phyloP scores from a whole-genome alignment of 441 rosid genomes.

The Adansonia rubrostipa region DNA sequence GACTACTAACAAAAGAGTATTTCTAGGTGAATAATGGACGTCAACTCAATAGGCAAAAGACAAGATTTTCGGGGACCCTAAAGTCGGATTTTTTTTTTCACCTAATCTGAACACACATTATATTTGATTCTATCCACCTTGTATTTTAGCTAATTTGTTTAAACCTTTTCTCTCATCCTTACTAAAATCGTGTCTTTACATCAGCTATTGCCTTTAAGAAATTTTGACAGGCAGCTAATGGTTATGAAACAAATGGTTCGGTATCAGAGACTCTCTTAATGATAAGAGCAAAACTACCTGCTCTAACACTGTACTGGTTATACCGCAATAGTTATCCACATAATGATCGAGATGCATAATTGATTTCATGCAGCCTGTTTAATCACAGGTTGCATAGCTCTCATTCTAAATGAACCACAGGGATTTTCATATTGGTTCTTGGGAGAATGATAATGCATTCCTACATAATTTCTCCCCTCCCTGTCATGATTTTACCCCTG shows the following conservation, averaged over 20 bases:
- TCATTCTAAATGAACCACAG: not conserved
- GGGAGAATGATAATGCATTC: not conserved
- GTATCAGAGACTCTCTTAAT: not conserved
- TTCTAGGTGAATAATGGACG: not conserved
- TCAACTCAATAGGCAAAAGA: not conserved
- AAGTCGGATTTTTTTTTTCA: not conserved
- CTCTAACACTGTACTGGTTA: not conserved
- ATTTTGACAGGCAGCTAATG: not conserved
- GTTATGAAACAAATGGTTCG: not conserved
- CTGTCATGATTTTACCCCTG: slow-evolving; percentile 11
- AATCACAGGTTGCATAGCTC: not conserved
- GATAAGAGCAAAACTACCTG: not conserved
- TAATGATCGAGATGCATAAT: not conserved
- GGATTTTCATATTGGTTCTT: not conserved
- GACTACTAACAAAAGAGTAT: not conserved
- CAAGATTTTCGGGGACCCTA: not conserved
- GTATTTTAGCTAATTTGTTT: not conserved
- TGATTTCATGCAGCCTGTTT: not conserved
- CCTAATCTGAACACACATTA: no score
- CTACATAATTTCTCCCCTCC: not conserved
- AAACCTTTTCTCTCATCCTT: no score
- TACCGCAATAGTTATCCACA: not conserved
- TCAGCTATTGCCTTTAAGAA: not conserved
- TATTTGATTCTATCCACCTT: not conserved
- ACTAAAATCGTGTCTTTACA: not conserved